Conservation (phyloP, 2,329 filamentous ascomycete genomes). For the Alternaria ethzedia region DNA sequence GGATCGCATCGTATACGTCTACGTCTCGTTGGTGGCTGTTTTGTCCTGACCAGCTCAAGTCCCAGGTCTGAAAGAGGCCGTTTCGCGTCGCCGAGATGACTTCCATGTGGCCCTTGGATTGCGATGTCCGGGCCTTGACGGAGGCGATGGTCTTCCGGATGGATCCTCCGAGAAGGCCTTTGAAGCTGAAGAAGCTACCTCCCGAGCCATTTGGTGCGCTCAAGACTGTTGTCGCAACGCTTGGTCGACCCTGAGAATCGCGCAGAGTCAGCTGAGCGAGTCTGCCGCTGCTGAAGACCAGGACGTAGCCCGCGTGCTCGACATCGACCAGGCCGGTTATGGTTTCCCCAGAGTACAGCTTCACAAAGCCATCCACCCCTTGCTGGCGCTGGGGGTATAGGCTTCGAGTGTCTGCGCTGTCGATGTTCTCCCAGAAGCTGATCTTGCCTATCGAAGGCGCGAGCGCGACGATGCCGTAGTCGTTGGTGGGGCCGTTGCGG, state of each 20-base stretch:
- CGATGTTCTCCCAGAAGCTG: slow-evolving; percentile 94
- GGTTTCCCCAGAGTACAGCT: slow-evolving; percentile 78
- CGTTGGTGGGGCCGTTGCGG: slow-evolving; percentile 75
- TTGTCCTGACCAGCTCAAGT: slow-evolving; percentile 84
- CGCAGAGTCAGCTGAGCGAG: slow-evolving; percentile 85
- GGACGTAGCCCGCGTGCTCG: slow-evolving; percentile 84
- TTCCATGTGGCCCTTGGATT: slow-evolving; percentile 81
- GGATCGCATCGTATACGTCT: slow-evolving; percentile 70
- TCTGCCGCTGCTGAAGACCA: slow-evolving; percentile 84
- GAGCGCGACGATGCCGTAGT: slow-evolving; percentile 85
- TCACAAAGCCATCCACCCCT: slow-evolving; percentile 77
- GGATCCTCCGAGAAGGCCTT: slow-evolving; percentile 73
- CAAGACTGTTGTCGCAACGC: slow-evolving; percentile 78
- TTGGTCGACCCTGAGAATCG: slow-evolving; percentile 84
- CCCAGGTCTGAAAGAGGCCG: slow-evolving; percentile 84
- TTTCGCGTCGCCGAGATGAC: slow-evolving; percentile 79
- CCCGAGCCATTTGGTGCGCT: slow-evolving; percentile 61
- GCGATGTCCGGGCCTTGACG: slow-evolving; percentile 74
- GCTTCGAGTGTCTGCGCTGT: slow-evolving; percentile 82
- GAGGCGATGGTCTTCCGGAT: slow-evolving; percentile 81
- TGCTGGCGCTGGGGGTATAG: slow-evolving; percentile 82
- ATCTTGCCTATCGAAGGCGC: slow-evolving; percentile 85
- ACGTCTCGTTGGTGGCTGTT: slow-evolving; percentile 75
- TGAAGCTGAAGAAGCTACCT: slow-evolving; percentile 82
- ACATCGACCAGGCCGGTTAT: slow-evolving; percentile 80